phyloP scores from a whole-genome alignment of 2,329 filamentous ascomycete genomes.

The Hansfordia pulvinata region DNA sequence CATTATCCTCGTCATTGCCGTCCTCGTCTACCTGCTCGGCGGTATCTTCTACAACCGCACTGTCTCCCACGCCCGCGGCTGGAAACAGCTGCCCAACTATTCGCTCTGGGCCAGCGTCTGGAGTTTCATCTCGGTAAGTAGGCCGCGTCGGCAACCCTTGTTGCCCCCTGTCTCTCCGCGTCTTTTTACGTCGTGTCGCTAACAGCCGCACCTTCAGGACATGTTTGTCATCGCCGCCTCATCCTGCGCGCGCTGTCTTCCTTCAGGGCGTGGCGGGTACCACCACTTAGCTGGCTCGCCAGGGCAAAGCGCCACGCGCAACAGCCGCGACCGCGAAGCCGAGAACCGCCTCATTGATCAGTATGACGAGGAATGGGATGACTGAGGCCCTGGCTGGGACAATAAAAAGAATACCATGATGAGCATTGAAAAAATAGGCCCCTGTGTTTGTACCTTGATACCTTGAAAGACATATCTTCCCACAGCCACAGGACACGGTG shows the following conservation, averaged over 20 bases:
- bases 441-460: too few relatives aligned
- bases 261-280: conserved; percentile 54
- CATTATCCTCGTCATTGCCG: conserved; percentile 64
- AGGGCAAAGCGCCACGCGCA: conserved; percentile 22
- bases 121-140: conserved; percentile 66
- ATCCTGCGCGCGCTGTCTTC: conserved; percentile 54
- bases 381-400: too few relatives aligned
- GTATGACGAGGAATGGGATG: conserved; percentile 94
- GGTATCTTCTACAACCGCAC: conserved; percentile 93
- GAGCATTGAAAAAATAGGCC: too few relatives aligned
- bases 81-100: conserved; percentile 92
- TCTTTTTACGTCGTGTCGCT: conserved; percentile 8
- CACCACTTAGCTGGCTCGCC: conserved; percentile 44
- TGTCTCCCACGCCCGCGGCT: conserved; percentile 85
- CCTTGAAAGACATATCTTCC: too few relatives aligned
- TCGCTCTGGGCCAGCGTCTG: conserved; percentile 81
- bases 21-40: conserved; percentile 80
- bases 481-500: too few relatives aligned
- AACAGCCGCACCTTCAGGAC: conserved; percentile 28
- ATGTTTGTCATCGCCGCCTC: conserved; percentile 55
- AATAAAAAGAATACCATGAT: too few relatives aligned
- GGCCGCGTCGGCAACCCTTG: conserved; percentile 23
- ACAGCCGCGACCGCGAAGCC: conserved; percentile 48
- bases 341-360: conserved; percentile 94
- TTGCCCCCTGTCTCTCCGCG: conserved; percentile 12